These are phyloP conservation scores for Kodamaea laetipori DNA, from an alignment of 805 yeast genomes.

Conservation along the genomic window DNA sequence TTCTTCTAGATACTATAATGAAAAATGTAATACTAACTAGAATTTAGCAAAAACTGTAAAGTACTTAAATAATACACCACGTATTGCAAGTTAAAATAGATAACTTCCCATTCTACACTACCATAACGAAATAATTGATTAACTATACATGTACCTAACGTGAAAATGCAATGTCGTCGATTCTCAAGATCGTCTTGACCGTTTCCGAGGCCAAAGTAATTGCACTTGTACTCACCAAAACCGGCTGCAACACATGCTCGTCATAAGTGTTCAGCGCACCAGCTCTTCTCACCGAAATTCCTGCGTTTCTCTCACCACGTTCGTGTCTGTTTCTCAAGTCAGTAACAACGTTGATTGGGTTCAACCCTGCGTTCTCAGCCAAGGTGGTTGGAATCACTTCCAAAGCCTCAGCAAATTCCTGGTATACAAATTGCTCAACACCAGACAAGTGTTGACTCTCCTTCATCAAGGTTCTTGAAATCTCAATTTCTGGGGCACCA, in stretches of 20 bases:
- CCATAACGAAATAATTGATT: too few relatives aligned
- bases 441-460: constrained; percentile 78
- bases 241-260: constrained; percentile 96
- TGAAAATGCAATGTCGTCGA: constrained; percentile 94
- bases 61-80: too few relatives aligned
- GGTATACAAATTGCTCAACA: constrained; percentile 86
- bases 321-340: constrained; percentile 91
- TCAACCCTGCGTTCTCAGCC: constrained; percentile 94
- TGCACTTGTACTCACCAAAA: constrained; percentile 91
- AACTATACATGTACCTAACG: constrained; percentile 34
- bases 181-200: constrained; percentile 92
- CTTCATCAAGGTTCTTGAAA: constrained; percentile 68
- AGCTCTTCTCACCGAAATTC: constrained; percentile 90
- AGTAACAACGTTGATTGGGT: constrained; percentile 88
- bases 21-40: too few relatives aligned
- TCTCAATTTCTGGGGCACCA: constrained; percentile 96
- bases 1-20: too few relatives aligned
- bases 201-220: constrained; percentile 94
- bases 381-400: constrained; percentile 92
- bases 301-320: constrained; percentile 89
- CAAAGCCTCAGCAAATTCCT: constrained; percentile 87
- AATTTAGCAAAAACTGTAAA: too few relatives aligned
- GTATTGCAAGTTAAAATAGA: too few relatives aligned
- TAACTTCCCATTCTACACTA: too few relatives aligned
- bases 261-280: constrained; percentile 89